A percentile compares a stretch with the other conserved stretches of the same genome.
phyloP scores from a whole-genome alignment of 352 stramenopile species.

The Globisporangium viniferum region DNA sequence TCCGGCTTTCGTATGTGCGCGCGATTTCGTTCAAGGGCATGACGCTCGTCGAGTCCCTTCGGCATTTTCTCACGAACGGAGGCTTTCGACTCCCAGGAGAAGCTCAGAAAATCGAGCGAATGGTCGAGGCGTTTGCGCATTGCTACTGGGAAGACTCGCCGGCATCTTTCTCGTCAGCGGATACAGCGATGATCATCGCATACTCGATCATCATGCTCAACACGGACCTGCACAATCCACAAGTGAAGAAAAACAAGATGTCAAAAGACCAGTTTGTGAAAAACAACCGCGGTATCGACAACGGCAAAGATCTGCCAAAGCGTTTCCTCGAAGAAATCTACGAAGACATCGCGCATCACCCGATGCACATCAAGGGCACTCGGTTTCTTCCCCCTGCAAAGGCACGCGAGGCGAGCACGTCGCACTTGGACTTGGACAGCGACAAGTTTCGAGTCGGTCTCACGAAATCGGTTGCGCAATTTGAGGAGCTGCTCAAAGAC shows the following conservation, averaged over 20 bases:
- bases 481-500: conserved; percentile 85
- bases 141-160: conserved; percentile 97
- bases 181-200: conserved; percentile 89
- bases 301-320: conserved; percentile 86
- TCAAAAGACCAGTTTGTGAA: conserved; percentile 97
- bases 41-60: conserved; percentile 95
- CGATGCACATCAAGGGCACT: conserved; percentile 91
- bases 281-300: conserved; percentile 94
- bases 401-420: conserved; percentile 40
- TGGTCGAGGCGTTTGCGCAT: conserved; percentile 96
- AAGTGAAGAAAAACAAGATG: conserved; percentile 96
- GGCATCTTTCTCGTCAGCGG: conserved; percentile 63
- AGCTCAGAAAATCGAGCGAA: conserved; percentile 97
- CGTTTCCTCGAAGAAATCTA: conserved; percentile 95
- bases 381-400: conserved; percentile 43
- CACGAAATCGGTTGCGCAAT: conserved; percentile 74
- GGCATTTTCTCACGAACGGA: conserved; percentile 96
- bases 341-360: conserved; percentile 91
- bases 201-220: conserved; percentile 93
- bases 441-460: conserved; percentile 75
- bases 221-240: conserved; percentile 87
- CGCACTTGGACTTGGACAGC: conserved; percentile 54
- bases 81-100: conserved; percentile 97
- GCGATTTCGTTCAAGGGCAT: conserved; percentile 97
- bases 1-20: conserved; percentile 94